Evolutionary conservation across 2,329 filamentous ascomycete species (phyloP).

Genomic region (Aspergillus jensenii): DNA sequence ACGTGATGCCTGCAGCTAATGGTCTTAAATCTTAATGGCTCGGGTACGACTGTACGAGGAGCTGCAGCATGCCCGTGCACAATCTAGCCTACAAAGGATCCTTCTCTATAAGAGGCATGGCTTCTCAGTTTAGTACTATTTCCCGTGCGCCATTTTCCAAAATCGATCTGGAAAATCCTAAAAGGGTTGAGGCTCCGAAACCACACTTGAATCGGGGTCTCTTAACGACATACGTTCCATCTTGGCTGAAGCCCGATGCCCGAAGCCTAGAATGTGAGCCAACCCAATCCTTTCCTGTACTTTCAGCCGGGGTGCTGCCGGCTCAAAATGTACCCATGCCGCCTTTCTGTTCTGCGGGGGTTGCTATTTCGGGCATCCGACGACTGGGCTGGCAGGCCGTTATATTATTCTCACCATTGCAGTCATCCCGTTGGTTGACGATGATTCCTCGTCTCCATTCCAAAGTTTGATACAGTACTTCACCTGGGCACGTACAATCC

Average conservation of each 20-base stretch:
- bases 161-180: neutral
- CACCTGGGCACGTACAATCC: neutral
- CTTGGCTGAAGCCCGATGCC: neutral
- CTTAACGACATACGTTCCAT: neutral
- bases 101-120: neutral
- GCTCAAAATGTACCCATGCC: neutral
- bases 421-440: too few relatives aligned
- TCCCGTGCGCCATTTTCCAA: neutral
- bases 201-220: neutral
- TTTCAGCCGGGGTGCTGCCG: neutral
- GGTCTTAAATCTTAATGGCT: neutral
- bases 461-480: neutral
- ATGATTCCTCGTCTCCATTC: neutral
- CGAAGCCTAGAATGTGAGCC: neutral
- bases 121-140: neutral
- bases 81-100: neutral
- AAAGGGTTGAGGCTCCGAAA: neutral
- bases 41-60: neutral
- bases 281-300: neutral
- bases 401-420: too few relatives aligned
- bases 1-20: slow-evolving; percentile 15
- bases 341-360: too few relatives aligned
- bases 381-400: too few relatives aligned
- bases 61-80: neutral
- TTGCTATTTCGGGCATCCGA: too few relatives aligned